Base-by-base conservation (phyloP, 1,284 basidiomycete genomes). In the Vanrija humicola region DNA sequence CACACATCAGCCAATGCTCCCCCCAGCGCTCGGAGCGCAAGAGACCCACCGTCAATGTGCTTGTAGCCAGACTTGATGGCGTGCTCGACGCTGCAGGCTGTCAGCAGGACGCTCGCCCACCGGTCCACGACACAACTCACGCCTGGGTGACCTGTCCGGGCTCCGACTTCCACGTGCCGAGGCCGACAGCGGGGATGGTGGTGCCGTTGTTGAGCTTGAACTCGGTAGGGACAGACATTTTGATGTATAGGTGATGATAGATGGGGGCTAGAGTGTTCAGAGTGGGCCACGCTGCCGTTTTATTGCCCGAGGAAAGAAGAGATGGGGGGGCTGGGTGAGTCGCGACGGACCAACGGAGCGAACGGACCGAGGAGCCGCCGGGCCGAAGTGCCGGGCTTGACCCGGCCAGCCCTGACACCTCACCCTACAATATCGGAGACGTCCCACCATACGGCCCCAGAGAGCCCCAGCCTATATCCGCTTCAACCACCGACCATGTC, bases 131-230 rank as follows among this genome's bases (percentile, higher is more conserved):
- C 12, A 28, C 6, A 6, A 56, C 58, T 60, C 46, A 60, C 58
- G 88, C 88, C 44, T 75, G 66, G 19, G 78, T 77, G 26, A 88
- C 88, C 65, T 89, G 83, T 46, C 86, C 85, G 15, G 86, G 79
- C 64, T 84, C 82, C 10, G 86, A 85, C 72, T 88, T 84, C 88
- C 88, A 91, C 15, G 89, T 90, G 18, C 88, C 89, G 46, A 92
- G 82, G 21, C 88, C 89, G 58, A 89, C 73, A 18, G 81, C 79
- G 52, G 87, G 87, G 64, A 90, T 88, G 46, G 81, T 78, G 16
- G 72, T 66, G 46, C 86, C 87, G 65, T 81, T 84, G 79, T 87
- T 88, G 55, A 89, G 80, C 67, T 83, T 83, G 74, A 88, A 78
- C 26, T 46, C 43, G n/a, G 73, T 79, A 46, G 83, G 84, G 44